Evolutionary conservation across 352 stramenopile genomes (phyloP).

Genomic region (Phytophthora tentaculata): DNA sequence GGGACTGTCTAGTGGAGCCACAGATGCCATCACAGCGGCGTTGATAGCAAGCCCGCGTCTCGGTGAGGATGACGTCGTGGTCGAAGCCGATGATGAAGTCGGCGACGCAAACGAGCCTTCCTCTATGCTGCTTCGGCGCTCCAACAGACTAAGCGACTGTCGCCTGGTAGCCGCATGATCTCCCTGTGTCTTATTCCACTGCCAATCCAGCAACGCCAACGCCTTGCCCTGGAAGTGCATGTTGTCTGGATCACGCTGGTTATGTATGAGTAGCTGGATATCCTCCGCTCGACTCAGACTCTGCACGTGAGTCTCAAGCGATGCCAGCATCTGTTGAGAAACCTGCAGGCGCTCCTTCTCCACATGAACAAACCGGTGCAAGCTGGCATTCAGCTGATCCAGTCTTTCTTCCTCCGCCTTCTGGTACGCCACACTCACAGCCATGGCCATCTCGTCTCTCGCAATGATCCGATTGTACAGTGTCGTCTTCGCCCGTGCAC

Average conservation of each 20-base stretch:
- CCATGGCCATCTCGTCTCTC: constrained; percentile 91
- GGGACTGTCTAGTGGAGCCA: constrained; percentile 33
- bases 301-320: constrained; percentile 64
- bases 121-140: constrained; percentile 37
- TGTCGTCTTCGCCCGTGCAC: constrained; percentile 71
- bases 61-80: constrained; percentile 21
- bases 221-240: constrained; percentile 90
- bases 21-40: constrained; percentile 7
- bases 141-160: constrained; percentile 31
- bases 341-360: constrained; percentile 78
- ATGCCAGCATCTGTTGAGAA: constrained; percentile 61
- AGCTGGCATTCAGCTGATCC: constrained; percentile 75
- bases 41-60: constrained; percentile 8
- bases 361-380: constrained; percentile 76
- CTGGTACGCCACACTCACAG: constrained; percentile 87
- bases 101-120: constrained; percentile 24
- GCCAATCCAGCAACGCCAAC: constrained; percentile 85
- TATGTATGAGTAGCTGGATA: constrained; percentile 87
- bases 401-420: constrained; percentile 84
- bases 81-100: constrained; percentile 32
- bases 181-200: constrained; percentile 69
- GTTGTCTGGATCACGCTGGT: constrained; percentile 83
- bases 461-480: constrained; percentile 84
- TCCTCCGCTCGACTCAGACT: constrained; percentile 77
- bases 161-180: constrained; percentile 26